Percentiles rank a stretch among this genome's conserved stretches.
Conservation (phyloP, 108 stramenopile genomes). For the Skeletonema menzelii region DNA sequence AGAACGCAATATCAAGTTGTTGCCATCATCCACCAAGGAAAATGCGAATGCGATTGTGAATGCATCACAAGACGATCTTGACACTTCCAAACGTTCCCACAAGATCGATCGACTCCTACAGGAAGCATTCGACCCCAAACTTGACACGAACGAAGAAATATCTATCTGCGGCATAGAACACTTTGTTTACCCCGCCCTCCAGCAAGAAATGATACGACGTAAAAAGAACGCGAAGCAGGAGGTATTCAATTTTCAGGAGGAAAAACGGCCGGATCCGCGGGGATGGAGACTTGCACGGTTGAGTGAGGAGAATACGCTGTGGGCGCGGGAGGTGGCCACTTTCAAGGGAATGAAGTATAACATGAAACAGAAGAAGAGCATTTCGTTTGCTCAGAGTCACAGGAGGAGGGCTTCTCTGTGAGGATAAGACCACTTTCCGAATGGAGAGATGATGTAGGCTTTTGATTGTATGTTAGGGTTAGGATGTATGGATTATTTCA, state of each 20-base stretch:
- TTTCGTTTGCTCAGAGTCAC: too few relatives aligned
- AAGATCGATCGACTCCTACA: neutral
- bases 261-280: slow-evolving; percentile 33
- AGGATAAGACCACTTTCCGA: too few relatives aligned
- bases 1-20: neutral
- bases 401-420: too few relatives aligned
- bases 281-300: slow-evolving; percentile 33
- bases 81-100: neutral
- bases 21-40: too few relatives aligned
- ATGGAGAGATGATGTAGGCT: too few relatives aligned
- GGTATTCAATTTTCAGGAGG: slow-evolving; percentile 16
- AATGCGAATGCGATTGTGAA: too few relatives aligned
- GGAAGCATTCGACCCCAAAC: slow-evolving; percentile 12
- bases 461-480: too few relatives aligned
- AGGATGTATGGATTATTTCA: too few relatives aligned
- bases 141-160: slow-evolving; percentile 6
- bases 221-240: slow-evolving; percentile 34
- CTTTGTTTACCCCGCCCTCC: slow-evolving; percentile 38
- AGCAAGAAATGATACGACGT: slow-evolving; percentile 42
- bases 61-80: slow-evolving; percentile 21
- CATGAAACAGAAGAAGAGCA: neutral
- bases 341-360: slow-evolving; percentile 36
- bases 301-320: slow-evolving; percentile 19
- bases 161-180: slow-evolving; percentile 47
- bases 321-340: slow-evolving; percentile 41